These are phyloP conservation scores for Mrakia blollopis DNA, from an alignment of 768 basidiomycete genomes.

Conservation along the genomic window DNA sequence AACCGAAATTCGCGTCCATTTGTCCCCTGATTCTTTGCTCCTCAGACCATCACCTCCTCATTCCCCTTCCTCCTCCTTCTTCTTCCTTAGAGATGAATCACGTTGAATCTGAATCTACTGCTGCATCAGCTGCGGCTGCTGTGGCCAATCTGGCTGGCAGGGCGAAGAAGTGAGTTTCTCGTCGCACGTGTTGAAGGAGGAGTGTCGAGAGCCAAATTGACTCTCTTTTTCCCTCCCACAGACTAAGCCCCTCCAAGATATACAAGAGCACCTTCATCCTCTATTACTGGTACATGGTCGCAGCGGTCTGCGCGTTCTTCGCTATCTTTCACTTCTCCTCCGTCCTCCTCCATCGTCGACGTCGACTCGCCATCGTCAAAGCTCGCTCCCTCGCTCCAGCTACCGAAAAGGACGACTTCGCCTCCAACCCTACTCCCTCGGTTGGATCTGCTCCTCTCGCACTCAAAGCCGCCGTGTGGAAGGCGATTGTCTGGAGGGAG, in stretches of 20 bases:
- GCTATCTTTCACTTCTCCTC: constrained; percentile 1
- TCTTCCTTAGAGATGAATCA: too few relatives aligned
- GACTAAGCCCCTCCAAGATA: background rate
- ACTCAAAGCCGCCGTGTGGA: background rate
- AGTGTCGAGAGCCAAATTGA: too few relatives aligned
- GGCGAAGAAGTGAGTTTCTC: too few relatives aligned
- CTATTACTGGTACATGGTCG: constrained; percentile 20
- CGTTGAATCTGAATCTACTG: too few relatives aligned
- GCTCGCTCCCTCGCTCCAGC: background rate
- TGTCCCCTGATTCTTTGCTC: too few relatives aligned
- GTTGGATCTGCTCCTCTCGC: background rate
- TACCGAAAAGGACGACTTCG: constrained; percentile 23
- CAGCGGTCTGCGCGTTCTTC: constrained; percentile 20
- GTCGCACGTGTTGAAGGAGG: too few relatives aligned
- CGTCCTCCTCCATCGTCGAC: background rate
- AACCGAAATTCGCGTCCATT: too few relatives aligned
- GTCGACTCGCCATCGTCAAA: background rate
- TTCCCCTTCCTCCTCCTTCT: too few relatives aligned
- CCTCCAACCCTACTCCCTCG: background rate
- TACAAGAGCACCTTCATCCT: constrained; percentile 3
- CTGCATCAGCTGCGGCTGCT: too few relatives aligned
- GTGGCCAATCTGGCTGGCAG: too few relatives aligned
- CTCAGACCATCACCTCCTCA: background rate
- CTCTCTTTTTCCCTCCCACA: too few relatives aligned
- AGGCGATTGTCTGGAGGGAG: constrained; percentile 18